Base-by-base conservation (phyloP, 768 basidiomycete genomes). In the Kwoniella dendrophila region DNA sequence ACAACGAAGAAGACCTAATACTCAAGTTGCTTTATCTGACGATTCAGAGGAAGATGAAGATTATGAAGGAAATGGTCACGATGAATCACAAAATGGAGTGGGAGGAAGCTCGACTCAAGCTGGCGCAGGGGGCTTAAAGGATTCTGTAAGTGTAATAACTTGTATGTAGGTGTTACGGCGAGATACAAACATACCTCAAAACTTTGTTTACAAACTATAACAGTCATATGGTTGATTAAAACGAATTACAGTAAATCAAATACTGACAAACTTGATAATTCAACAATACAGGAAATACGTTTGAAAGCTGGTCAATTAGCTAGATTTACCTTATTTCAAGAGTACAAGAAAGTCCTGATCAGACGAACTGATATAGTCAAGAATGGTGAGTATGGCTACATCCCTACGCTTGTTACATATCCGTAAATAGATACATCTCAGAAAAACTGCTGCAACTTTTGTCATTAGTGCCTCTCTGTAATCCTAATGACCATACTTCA, bases 311-410 rank as follows among this genome's bases (percentile, higher is more conserved):
- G 84, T 50, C 86, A 87, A 52, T 83, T 95, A 32, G 89, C 89
- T 10, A 85, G 92, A 18, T 83, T 91, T 24, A 90, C 91, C 2
- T 81, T 97, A 41, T 94, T 92, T 77, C 83, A 82, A 4, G 92
- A 95, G 74, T 85, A 88, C 56, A 85, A 83, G 72, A 83, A 90
- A 52, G 77, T 81, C 11, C 82, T 86, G 1, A 78, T 96, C 50
- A 84, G 85, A 36, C 83, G 90, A 40, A 89, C 92, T n/a, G 92
- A 95, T 40, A 89, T 94, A 51, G 86, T 83, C 38, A 93, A 92
- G 80, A 90, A 90, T 83, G 86, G 93, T 87, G 62, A 62, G 64
- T 38, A 5, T 43, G 12, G 6, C 20, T 5, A 43, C 34, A 43
- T 43, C 41, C 7, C n/a, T n/a, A n/a, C n/a, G n/a, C n/a, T n/a